phyloP scores from a whole-genome alignment of 345 rosid species.

The Populus tremula region DNA sequence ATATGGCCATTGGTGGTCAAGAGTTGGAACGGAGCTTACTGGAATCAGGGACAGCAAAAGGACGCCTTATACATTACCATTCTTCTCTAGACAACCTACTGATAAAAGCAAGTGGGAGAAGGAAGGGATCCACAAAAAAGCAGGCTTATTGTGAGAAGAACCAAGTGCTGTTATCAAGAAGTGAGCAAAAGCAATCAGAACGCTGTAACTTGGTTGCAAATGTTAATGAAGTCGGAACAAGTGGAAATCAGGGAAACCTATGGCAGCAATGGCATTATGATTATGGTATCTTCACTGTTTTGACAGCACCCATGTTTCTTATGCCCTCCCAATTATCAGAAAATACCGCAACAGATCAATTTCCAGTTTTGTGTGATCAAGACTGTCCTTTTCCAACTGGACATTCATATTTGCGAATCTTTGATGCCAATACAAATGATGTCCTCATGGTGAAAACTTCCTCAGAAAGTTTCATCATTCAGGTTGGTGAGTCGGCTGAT shows the following conservation, averaged over 20 bases:
- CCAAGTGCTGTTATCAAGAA: constrained; percentile 10
- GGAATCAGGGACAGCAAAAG: constrained; percentile 78
- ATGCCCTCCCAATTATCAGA: constrained; percentile 21
- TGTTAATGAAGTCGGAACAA: constrained; percentile 16
- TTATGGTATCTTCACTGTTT: constrained; percentile 80
- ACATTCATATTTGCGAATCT: constrained; percentile 54
- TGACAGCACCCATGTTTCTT: constrained; percentile 81
- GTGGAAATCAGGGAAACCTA: constrained; percentile 31
- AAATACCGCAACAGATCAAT: constrained; percentile 9
- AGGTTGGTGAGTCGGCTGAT: constrained; percentile 87
- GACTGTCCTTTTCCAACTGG: constrained; percentile 45
- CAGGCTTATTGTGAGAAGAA: constrained; percentile 15
- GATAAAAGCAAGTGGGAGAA: constrained; percentile 37
- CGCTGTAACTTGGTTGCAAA: constrained; percentile 18
- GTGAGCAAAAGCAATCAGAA: constrained; percentile 19
- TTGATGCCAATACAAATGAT: constrained; percentile 52
- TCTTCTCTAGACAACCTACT: constrained; percentile 47
- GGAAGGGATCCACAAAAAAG: constrained; percentile 29
- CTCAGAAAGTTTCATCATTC: constrained; percentile 70
- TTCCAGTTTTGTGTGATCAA: constrained; percentile 14
- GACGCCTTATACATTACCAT: constrained; percentile 87
- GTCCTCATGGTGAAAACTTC: constrained; percentile 65
- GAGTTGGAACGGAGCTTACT: constrained; percentile 63
- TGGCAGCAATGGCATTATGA: constrained; percentile 99
- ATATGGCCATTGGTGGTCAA: constrained; percentile 64